Conservation (phyloP, 192 early-diverging fungal genomes). For the Rhizoclosmatium sp. region DNA sequence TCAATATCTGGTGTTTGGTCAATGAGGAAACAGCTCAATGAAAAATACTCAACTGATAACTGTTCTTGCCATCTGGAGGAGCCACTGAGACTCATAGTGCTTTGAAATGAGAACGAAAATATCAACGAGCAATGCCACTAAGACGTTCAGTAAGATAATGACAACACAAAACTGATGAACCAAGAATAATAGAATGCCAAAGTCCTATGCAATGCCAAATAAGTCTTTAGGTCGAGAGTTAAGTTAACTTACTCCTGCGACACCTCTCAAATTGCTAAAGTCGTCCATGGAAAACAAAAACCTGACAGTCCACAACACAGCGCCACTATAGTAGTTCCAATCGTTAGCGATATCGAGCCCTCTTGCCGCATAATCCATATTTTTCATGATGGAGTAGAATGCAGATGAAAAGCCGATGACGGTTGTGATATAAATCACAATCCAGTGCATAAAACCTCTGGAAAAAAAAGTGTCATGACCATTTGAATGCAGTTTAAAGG, state of each 20-base stretch:
- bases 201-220: background rate
- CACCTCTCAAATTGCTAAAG: constrained; percentile 3
- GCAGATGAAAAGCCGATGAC: constrained; percentile 16
- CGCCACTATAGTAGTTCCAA: constrained; percentile 7
- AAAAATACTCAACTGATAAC: background rate
- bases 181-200: constrained; percentile 8
- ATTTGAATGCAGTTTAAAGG: background rate
- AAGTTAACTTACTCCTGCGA: background rate
- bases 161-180: constrained; percentile 17
- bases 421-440: constrained; percentile 9
- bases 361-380: constrained; percentile 12
- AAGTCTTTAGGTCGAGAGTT: background rate
- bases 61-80: constrained; percentile 29
- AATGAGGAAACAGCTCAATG: background rate
- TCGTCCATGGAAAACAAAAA: constrained; percentile 21
- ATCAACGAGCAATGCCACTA: constrained; percentile 27
- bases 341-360: background rate
- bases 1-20: background rate
- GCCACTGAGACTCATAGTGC: constrained; percentile 28
- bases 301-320: constrained; percentile 20
- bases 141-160: constrained; percentile 12
- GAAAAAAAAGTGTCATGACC: background rate
- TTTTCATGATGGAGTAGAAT: constrained; percentile 18
- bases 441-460: constrained; percentile 24
- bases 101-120: constrained; percentile 10